phyloP scores from a whole-genome alignment of 2,329 filamentous ascomycete genomes.

The Botryotinia calthae region DNA sequence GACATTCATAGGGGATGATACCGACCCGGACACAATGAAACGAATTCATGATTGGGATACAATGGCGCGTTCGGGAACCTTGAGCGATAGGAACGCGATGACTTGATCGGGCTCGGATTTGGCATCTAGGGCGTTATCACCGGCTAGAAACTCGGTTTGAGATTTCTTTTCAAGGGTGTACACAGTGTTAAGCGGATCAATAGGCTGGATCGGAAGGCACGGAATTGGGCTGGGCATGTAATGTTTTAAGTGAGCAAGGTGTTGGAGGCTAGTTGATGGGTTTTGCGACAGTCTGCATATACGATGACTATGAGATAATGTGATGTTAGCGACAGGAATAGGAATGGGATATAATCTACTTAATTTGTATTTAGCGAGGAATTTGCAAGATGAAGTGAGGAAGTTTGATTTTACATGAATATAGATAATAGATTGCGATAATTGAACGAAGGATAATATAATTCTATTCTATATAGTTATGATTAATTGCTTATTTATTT shows the following conservation, averaged over 20 bases:
- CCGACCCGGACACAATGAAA: constrained; percentile 36
- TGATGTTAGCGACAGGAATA: background rate
- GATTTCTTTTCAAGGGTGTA: background rate
- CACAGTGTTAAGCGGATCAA: background rate
- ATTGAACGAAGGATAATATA: background rate
- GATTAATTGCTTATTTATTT: background rate
- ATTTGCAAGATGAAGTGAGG: background rate
- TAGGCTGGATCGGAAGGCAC: background rate
- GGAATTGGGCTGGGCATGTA: background rate
- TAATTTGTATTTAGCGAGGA: constrained; percentile 5
- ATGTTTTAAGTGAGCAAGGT: background rate
- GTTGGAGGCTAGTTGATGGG: background rate
- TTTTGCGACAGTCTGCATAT: background rate
- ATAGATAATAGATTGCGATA: background rate
- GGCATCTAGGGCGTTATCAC: constrained; percentile 13
- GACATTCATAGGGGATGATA: constrained; percentile 72
- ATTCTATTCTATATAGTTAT: background rate
- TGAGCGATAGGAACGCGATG: constrained; percentile 18
- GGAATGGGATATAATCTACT: background rate
- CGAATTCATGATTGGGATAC: constrained; percentile 38
- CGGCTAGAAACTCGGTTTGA: constrained; percentile 15
- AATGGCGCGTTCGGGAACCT: constrained; percentile 31
- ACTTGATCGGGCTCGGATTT: constrained; percentile 24
- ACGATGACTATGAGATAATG: background rate
- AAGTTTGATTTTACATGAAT: background rate